Percentiles rank a stretch among this genome's conserved stretches.
phyloP scores from a whole-genome alignment of 805 yeast genomes.

The Cyberlindnera japonica region DNA sequence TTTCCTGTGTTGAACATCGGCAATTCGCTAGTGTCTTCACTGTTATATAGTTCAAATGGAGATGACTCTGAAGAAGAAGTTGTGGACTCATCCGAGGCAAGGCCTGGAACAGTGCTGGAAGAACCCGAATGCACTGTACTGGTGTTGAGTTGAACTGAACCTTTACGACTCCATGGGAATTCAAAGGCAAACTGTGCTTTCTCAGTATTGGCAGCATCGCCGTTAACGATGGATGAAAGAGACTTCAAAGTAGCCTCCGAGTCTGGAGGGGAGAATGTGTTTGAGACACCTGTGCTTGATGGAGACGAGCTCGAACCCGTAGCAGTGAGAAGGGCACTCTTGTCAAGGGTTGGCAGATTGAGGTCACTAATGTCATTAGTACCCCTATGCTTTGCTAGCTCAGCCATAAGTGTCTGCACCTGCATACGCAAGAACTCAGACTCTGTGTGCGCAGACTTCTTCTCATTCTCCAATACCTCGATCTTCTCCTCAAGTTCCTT shows the following conservation, averaged over 20 bases:
- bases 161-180: constrained; percentile 47
- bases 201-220: constrained; percentile 5
- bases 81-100: constrained; percentile 28
- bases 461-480: constrained; percentile 63
- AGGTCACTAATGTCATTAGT: constrained; percentile 26
- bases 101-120: constrained; percentile 19
- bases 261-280: constrained; percentile 18
- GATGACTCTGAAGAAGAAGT: constrained; percentile 26
- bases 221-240: constrained; percentile 3
- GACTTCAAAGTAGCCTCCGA: constrained; percentile 14
- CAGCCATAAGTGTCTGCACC: constrained; percentile 68
- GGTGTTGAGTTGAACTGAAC: constrained; percentile 9
- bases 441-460: constrained; percentile 64
- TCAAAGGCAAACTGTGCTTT: constrained; percentile 42
- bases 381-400: constrained; percentile 59
- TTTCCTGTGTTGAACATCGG: constrained; percentile 20
- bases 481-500: constrained; percentile 82
- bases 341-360: constrained; percentile 22
- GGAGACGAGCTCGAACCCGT: constrained; percentile 8
- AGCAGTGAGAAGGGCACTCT: not conserved
- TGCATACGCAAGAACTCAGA: constrained; percentile 71
- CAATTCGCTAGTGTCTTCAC: constrained; percentile 20
- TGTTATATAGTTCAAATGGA: constrained; percentile 29
- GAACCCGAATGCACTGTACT: constrained; percentile 5
- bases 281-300: constrained; percentile 20